Base-by-base conservation (phyloP, 2,329 filamentous ascomycete species). In the Phyllosticta paracitricarpa region DNA sequence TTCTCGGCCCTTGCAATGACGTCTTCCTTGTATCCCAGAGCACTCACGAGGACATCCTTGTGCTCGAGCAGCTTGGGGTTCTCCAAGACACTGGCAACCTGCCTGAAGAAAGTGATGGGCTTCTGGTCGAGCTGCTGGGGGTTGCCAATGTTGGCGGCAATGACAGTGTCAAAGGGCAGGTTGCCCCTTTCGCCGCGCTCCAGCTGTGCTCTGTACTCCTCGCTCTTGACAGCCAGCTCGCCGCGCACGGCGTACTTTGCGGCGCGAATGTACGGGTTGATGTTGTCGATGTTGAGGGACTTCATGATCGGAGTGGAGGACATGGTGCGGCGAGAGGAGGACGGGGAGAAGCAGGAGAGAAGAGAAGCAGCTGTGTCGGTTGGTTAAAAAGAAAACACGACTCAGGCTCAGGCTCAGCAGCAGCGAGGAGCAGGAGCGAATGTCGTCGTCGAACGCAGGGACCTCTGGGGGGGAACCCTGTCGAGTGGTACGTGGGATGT, bases 81-180 rank as follows among this genome's bases (percentile, higher is more conserved):
- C 81, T 99, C 94, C 63, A 97, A 77, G 64, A 99, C 76, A 77
- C 91, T 96, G 70, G 94, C 83, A 28, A 99, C 94, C 79, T 99
- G 93, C 68, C 94, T 87, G 85, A 99, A 97, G 82, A 97, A 99
- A 68, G 94, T 99, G 70, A 99, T 93, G 70, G 94, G 94, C 82
- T 97, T 95, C 82, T 99, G 94, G 78, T 97, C 94, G 65, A 99
- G 85, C 78, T 99, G 94, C 78, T 99, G 94, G 3, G 94, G 94
- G 80, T 99, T 99, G 72, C 94, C 94, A 71, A 99, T 99, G 79
- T 99, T 99, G 77, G 94, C 94, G 65, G 89, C 92, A 78, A 99
- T 93, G 76, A 99, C 87, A 63, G 91, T 83, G 69, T 89, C 82
- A 76, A 99, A 99, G 56, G 94, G 93, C 57, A 97, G 81, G 70